Evolutionary conservation across 805 yeast species (phyloP).

Genomic region (Wickerhamiella parazyma): DNA sequence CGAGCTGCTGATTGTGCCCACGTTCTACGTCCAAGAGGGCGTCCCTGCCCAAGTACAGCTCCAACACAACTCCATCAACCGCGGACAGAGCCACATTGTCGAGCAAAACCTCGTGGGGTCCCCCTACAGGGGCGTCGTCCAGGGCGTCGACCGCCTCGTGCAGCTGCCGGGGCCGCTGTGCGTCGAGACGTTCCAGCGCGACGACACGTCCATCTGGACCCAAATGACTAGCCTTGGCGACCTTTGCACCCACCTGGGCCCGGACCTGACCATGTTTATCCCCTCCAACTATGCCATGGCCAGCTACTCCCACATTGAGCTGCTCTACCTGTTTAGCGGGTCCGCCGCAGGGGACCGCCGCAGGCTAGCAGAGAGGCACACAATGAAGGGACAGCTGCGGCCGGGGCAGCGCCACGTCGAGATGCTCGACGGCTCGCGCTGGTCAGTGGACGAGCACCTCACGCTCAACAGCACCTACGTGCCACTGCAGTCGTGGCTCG

Average conservation of each 20-base stretch:
- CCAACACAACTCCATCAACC: slow-evolving; percentile 12
- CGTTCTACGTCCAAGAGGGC: slow-evolving; percentile 11
- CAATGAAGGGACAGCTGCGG: slow-evolving; percentile 6
- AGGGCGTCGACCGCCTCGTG: slow-evolving; percentile 15
- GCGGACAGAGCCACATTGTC: slow-evolving; percentile 14
- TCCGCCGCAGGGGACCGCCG: slow-evolving; percentile 15
- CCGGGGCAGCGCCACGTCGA: slow-evolving; percentile 3
- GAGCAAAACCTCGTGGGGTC: slow-evolving; percentile 19
- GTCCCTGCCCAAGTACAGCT: slow-evolving; percentile 14
- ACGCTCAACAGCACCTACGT: slow-evolving; percentile 2
- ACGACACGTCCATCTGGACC: slow-evolving; percentile 11
- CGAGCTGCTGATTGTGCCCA: slow-evolving; percentile 8
- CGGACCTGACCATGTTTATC: slow-evolving; percentile 12
- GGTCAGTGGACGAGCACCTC: slow-evolving; percentile 7
- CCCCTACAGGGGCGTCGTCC: slow-evolving; percentile 19
- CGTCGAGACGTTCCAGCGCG: slow-evolving; percentile 11
- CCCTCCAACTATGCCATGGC: slow-evolving; percentile 14
- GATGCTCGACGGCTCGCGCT: slow-evolving; percentile 14
- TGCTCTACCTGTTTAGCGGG: slow-evolving; percentile 14
- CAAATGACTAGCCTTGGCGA: slow-evolving; percentile 10
- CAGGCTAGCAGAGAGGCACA: slow-evolving; percentile 12
- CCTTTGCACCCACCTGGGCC: not conserved
- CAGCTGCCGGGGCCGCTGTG: slow-evolving; percentile 14
- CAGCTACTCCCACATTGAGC: slow-evolving; percentile 9
- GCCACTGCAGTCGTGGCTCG: slow-evolving; percentile 13